Base-by-base conservation (phyloP, 345 rosid genomes). In the Citrus maxima region DNA sequence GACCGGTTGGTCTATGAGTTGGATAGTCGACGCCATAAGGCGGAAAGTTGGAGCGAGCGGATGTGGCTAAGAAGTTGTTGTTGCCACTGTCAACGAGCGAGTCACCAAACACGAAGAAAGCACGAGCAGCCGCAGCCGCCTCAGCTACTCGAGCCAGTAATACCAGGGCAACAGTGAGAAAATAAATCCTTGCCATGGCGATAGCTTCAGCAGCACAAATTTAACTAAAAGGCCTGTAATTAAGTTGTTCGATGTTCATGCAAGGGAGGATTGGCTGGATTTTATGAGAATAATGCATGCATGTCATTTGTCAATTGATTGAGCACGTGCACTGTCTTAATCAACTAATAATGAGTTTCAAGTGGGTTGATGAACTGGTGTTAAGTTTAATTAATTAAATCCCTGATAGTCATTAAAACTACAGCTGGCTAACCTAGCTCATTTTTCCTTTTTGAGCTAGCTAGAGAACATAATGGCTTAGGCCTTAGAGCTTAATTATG, bases 1-100 rank as follows among this genome's bases (percentile, higher is more conserved):
- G 97, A 37, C 95, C 95, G 0, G 94, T 91, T 61, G 97, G 81
- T 10, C 76, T 89, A 58, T 81, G 90, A 55, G 89, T 89, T 1
- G 98, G 97, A 79, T 78, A 90, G 69, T 94, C 97, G 7, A 94
- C 80, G 71, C 98, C 98, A 19, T 92, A 94, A 16, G 97, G 98
- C 3, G 90, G 89, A 0, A 80, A 80, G 54, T 94, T 93, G 0
- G 97, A 93, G 9, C 94, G 82, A 27, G 97, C 97, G 32, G 94
- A 86, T 84, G 95, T 92, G 5, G 79, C 89, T 35, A 93, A 85
- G 82, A 76, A 89, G 74, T 90, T 91, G 77, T 90, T 92, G 80
- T 90, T 92, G 77, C 96, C 96, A 72, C 86, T 92, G 66, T 92
- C 96, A 7, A 92, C 92, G 0, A 90, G 83, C 2, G 97, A 92